phyloP scores from a whole-genome alignment of 306 rosid species.

The Aeschynomene evenia region DNA sequence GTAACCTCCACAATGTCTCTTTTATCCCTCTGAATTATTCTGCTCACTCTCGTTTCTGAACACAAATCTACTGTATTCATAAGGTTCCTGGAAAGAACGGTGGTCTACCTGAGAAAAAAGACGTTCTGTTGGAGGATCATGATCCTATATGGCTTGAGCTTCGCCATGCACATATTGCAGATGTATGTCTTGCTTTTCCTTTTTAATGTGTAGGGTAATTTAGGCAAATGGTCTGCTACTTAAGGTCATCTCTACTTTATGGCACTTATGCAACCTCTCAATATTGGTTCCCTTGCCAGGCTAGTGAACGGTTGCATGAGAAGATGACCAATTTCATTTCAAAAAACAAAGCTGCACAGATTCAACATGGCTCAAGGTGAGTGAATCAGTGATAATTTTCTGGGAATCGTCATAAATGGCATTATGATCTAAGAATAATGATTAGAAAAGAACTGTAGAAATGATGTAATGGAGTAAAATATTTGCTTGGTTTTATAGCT shows the following conservation, averaged over 20 bases:
- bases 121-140: conserved; percentile 89
- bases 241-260: conserved; percentile 16
- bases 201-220: background rate
- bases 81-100: conserved; percentile 83
- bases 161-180: conserved; percentile 94
- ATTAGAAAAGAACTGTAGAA: conserved; percentile 3
- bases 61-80: conserved; percentile 23
- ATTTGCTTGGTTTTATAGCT: conserved; percentile 5
- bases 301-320: conserved; percentile 87
- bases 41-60: conserved; percentile 21
- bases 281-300: conserved; percentile 61
- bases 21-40: conserved; percentile 6
- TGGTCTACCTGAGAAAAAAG: conserved; percentile 79
- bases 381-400: conserved; percentile 41
- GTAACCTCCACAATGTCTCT: conserved; percentile 38
- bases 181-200: conserved; percentile 50
- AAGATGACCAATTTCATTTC: conserved; percentile 84
- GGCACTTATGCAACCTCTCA: conserved; percentile 8
- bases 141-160: conserved; percentile 98
- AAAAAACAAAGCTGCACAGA: conserved; percentile 91
- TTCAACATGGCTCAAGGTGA: conserved; percentile 89
- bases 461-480: background rate
- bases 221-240: background rate
- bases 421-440: conserved; percentile 8
- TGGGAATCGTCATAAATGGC: background rate